Evolutionary conservation across 2,329 filamentous ascomycete genomes (phyloP).

Genomic region (Phaeomoniella chlamydospora): DNA sequence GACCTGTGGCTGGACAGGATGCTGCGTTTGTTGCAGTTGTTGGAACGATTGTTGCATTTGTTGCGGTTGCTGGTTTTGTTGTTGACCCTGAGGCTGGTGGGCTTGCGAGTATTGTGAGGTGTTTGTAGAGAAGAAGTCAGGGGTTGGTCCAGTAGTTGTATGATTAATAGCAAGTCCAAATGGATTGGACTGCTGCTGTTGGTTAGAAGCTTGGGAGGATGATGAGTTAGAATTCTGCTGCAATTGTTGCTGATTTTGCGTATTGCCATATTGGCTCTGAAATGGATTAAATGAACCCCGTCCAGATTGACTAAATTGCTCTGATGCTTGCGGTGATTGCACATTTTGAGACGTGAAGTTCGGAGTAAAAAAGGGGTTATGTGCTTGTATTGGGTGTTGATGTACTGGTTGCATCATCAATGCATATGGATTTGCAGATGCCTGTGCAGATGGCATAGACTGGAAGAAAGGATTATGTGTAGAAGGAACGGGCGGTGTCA

Average conservation of each 20-base stretch:
- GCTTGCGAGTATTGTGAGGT: not conserved
- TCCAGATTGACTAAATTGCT: constrained; percentile 3
- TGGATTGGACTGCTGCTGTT: constrained; percentile 7
- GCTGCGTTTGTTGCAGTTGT: constrained; percentile 9
- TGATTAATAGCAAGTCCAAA: constrained; percentile 9
- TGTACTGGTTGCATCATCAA: constrained; percentile 8
- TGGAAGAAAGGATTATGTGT: constrained; percentile 29
- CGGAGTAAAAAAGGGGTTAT: constrained; percentile 9
- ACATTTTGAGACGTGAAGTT: not conserved
- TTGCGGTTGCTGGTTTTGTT: constrained; percentile 5
- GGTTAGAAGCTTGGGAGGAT: constrained; percentile 5
- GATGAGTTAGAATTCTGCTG: constrained; percentile 8
- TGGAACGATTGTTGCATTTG: constrained; percentile 10
- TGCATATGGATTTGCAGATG: constrained; percentile 10
- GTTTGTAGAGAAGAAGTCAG: not conserved
- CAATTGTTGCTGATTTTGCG: constrained; percentile 3
- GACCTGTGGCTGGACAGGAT: not conserved
- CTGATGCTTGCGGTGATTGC: constrained; percentile 4
- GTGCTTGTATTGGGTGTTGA: constrained; percentile 2
- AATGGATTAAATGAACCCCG: not conserved
- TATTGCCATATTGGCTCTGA: not conserved
- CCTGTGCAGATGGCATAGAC: constrained; percentile 8
- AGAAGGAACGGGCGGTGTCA: constrained; percentile 22
- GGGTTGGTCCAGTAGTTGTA: not conserved
- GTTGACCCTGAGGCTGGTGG: constrained; percentile 5